These are phyloP conservation scores for Fusarium temperatum DNA, from an alignment of 2,329 filamentous ascomycete species.

Conservation along the genomic window DNA sequence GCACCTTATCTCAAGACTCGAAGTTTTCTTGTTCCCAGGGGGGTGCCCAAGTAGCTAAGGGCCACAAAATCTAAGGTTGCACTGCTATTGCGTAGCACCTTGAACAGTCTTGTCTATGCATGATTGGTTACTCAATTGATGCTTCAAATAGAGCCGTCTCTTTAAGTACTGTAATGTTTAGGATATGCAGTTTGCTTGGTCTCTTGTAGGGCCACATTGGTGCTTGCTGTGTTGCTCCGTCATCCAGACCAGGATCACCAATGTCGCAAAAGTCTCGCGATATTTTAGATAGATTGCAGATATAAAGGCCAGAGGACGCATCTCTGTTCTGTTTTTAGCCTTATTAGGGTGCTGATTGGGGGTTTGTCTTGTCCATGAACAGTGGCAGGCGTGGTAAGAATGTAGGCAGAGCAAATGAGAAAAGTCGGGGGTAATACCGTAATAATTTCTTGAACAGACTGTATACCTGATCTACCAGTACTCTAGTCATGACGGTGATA, in stretches of 20 bases:
- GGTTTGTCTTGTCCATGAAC: neutral
- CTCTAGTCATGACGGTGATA: accelerated
- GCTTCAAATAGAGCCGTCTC: accelerated
- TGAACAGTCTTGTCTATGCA: no score
- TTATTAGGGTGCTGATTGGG: neutral
- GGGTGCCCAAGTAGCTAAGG: neutral
- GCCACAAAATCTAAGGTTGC: neutral
- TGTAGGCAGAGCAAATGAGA: neutral
- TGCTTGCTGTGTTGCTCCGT: neutral
- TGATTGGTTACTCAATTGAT: accelerated
- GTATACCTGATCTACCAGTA: accelerated
- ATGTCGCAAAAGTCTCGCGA: accelerated
- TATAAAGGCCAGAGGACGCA: accelerated
- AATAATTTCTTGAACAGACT: neutral
- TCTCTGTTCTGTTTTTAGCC: neutral
- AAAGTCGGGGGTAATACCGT: neutral
- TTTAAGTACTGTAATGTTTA: neutral
- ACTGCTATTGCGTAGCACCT: neutral
- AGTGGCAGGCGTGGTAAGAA: neutral
- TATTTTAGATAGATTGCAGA: accelerated
- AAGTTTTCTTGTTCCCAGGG: neutral
- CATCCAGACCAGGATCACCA: no score
- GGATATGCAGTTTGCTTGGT: neutral
- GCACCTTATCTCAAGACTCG: neutral
- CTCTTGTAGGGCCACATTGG: no score